Base-by-base conservation (phyloP, 306 rosid genomes). In the Acacia acuminata region DNA sequence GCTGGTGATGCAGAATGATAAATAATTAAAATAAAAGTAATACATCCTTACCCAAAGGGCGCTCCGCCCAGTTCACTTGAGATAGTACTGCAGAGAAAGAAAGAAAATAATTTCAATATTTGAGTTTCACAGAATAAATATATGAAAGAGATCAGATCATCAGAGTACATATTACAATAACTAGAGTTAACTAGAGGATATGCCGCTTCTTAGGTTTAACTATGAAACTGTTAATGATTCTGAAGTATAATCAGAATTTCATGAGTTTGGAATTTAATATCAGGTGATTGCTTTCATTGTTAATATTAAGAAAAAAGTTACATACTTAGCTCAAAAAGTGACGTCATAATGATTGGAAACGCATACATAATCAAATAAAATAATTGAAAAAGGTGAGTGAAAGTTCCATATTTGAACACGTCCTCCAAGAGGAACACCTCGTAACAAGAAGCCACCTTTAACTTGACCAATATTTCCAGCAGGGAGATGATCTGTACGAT, bases 21-120 rank as follows among this genome's bases (percentile, higher is more conserved):
- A 47, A 70, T 12, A 22, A 4, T 71, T 43, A 6, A 42, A 43
- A 43, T 58, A 77, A 50, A 55, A 64, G 36, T 2, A 36, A 30
- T 32, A 79, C 75, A 83, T 44, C 19, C 84, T 89, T 90, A 93
- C 99, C 98, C 98, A 84, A 93, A 95, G 40, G 99, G 99, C 14
- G 98, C 96, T 80, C 99, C 99, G 64, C 85, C 93, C 72, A 93
- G 83, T 65, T 95, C 98, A 82, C 84, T 79, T 76, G 99, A 91
- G 84, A 93, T 87, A 11, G 99, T 93, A 74, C 99, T 95, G 94
- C 87, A 85, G 83, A 85, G 75, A 82, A 81, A 77, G 15, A 73
- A 56, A 27, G 65, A 11, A 24, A 14, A 58, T 42, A 10, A 42
- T 32, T 64, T 11, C 70, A 20, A 20, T 8, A 43, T 69, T 27